Percentiles rank a stretch among this genome's conserved stretches.
phyloP scores from a whole-genome alignment of 768 basidiomycete genomes.

The Tricholoma saponaceum region DNA sequence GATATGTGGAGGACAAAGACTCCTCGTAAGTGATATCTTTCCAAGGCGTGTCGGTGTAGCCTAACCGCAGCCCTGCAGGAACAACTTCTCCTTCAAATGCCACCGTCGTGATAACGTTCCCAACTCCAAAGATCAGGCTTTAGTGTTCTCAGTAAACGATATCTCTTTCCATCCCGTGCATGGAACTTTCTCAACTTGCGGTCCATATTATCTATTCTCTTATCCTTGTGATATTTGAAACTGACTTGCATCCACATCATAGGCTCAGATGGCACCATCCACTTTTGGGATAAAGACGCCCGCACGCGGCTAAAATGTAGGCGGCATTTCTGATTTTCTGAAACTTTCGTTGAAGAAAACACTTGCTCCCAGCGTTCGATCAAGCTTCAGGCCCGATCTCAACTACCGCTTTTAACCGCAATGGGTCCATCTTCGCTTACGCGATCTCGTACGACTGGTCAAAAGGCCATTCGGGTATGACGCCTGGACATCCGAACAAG shows the following conservation, averaged over 20 bases:
- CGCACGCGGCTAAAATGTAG: conserved; percentile 88
- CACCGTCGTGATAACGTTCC: conserved; percentile 59
- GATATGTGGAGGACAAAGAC: conserved; percentile 87
- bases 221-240: conserved; percentile 6
- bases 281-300: conserved; percentile 94
- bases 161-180: conserved; percentile 84
- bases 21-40: conserved; percentile 39
- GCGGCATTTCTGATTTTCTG: conserved; percentile 14
- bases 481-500: conserved; percentile 64
- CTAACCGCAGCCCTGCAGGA: conserved; percentile 29
- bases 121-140: conserved; percentile 56
- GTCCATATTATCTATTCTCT: conserved; percentile 31
- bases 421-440: conserved; percentile 84
- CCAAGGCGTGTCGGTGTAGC: neutral
- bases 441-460: conserved; percentile 92
- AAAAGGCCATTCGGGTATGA: conserved; percentile 83
- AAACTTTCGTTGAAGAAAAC: neutral
- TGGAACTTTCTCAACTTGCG: conserved; percentile 83
- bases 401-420: conserved; percentile 79
- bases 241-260: conserved; percentile 11
- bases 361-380: conserved; percentile 37
- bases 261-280: conserved; percentile 84
- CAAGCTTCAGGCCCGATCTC: conserved; percentile 70
- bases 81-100: conserved; percentile 89
- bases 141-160: conserved; percentile 81